Conservation (phyloP, 1,284 basidiomycete genomes). For the Tilletia horrida region DNA sequence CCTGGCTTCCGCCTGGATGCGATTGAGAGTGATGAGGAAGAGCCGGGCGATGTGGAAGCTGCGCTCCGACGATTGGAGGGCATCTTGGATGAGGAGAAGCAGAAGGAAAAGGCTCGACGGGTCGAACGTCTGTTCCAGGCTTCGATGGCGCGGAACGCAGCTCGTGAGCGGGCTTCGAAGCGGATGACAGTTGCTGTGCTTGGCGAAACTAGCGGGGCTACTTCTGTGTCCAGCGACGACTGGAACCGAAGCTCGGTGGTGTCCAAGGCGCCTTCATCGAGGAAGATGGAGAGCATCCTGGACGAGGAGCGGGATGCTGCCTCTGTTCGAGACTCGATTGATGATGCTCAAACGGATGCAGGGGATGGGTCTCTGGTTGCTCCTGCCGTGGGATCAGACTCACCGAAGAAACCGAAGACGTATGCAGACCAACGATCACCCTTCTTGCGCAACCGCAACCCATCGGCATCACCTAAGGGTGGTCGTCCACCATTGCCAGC, state of each 20-base stretch:
- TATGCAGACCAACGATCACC: slow-evolving; percentile 13
- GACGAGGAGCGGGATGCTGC: neutral
- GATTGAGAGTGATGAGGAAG: slow-evolving; percentile 40
- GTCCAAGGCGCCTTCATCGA: slow-evolving; percentile 29
- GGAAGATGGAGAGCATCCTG: neutral
- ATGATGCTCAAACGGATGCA: neutral
- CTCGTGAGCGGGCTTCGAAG: slow-evolving; percentile 1
- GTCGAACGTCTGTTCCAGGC: slow-evolving; percentile 41
- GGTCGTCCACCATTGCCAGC: slow-evolving; percentile 22
- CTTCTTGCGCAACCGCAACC: slow-evolving; percentile 3
- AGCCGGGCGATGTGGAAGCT: slow-evolving; percentile 46
- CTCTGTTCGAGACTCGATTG: neutral
- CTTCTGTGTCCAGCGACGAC: too few species aligned
- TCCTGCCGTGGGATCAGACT: neutral
- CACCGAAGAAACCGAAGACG: slow-evolving; percentile 9
- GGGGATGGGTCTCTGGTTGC: neutral
- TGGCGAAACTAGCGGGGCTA: neutral
- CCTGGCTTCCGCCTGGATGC: slow-evolving; percentile 41
- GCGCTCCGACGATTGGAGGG: slow-evolving; percentile 46
- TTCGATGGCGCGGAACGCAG: slow-evolving; percentile 14
- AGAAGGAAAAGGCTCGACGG: slow-evolving; percentile 31
- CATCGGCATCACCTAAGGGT: neutral
- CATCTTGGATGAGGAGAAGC: slow-evolving; percentile 48
- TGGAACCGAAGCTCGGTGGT: slow-evolving; percentile 44
- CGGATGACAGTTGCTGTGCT: slow-evolving; percentile 2